phyloP scores from a whole-genome alignment of 2,329 filamentous ascomycete genomes.

The Apiospora koreana region DNA sequence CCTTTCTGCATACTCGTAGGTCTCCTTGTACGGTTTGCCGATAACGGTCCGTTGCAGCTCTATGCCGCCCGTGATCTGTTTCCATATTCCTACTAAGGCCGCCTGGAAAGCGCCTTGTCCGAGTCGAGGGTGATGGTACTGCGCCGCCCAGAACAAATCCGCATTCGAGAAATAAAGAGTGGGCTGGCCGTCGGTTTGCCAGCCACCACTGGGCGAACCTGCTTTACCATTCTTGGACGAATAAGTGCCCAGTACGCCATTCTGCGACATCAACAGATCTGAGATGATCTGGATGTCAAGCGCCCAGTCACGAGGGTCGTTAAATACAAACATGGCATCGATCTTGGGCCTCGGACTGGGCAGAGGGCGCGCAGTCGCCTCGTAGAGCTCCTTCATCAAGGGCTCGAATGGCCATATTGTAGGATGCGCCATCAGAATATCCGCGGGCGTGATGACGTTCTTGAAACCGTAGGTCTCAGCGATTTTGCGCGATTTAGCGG shows the following conservation, averaged over 20 bases:
- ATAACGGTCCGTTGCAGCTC: conserved; percentile 66
- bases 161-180: conserved; percentile 85
- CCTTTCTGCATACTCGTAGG: conserved; percentile 83
- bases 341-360: conserved; percentile 65
- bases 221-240: conserved; percentile 69
- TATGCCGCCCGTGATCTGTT: conserved; percentile 65
- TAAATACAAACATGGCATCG: conserved; percentile 90
- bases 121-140: conserved; percentile 80
- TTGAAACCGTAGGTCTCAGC: conserved; percentile 79
- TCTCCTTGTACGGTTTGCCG: conserved; percentile 78
- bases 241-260: conserved; percentile 80
- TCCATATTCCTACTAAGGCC: conserved; percentile 79
- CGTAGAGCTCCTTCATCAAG: conserved; percentile 64
- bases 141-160: conserved; percentile 86
- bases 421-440: conserved; percentile 75
- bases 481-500: conserved; percentile 68
- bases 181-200: conserved; percentile 80
- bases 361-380: conserved; percentile 55
- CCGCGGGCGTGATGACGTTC: conserved; percentile 81
- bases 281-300: conserved; percentile 82
- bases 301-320: conserved; percentile 95
- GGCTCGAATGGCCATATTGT: conserved; percentile 82
- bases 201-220: conserved; percentile 71
- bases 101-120: conserved; percentile 91
- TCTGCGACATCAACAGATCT: conserved; percentile 77